A percentile compares a stretch with the other conserved stretches of the same genome.
phyloP scores from a whole-genome alignment of 2,329 filamentous ascomycete species.

The Trichothecium roseum region DNA sequence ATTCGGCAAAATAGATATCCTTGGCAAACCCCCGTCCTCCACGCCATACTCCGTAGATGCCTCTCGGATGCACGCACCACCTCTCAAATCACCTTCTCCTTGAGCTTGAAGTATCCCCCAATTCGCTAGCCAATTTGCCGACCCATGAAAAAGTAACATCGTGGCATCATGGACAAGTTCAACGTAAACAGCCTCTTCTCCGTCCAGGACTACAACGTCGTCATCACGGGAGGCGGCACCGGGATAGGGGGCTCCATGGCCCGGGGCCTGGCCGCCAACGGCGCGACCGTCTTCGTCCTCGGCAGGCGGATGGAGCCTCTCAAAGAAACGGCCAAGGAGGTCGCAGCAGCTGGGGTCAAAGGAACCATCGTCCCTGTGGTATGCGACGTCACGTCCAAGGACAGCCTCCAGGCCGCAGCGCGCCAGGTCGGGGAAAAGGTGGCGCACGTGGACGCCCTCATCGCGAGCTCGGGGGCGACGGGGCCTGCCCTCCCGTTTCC shows the following conservation, averaged over 20 bases:
- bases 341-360: slow-evolving; percentile 2
- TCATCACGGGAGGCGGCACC: slow-evolving; percentile 47
- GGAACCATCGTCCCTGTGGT: slow-evolving; percentile 24
- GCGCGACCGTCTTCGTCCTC: slow-evolving; percentile 28
- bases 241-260: slow-evolving; percentile 46
- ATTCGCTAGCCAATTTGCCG: no score
- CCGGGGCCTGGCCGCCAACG: slow-evolving; percentile 23
- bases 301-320: slow-evolving; percentile 26
- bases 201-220: slow-evolving; percentile 43
- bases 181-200: slow-evolving; percentile 30
- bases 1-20: no score
- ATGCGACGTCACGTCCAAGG: slow-evolving; percentile 32
- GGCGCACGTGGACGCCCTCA: slow-evolving; percentile 52
- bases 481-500: not conserved
- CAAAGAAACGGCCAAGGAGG: slow-evolving; percentile 9
- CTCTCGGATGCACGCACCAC: no score
- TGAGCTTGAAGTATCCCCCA: no score
- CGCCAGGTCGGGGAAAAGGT: slow-evolving; percentile 40
- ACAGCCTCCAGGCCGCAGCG: slow-evolving; percentile 48
- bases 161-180: not conserved
- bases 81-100: no score
- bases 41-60: no score
- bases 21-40: no score
- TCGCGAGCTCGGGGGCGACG: slow-evolving; percentile 46
- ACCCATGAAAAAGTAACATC: no score